Percentiles rank a stretch among this genome's conserved stretches.
These are phyloP conservation scores for Glycyrrhiza uralensis DNA, from an alignment of 306 rosid genomes.

Conservation along the genomic window DNA sequence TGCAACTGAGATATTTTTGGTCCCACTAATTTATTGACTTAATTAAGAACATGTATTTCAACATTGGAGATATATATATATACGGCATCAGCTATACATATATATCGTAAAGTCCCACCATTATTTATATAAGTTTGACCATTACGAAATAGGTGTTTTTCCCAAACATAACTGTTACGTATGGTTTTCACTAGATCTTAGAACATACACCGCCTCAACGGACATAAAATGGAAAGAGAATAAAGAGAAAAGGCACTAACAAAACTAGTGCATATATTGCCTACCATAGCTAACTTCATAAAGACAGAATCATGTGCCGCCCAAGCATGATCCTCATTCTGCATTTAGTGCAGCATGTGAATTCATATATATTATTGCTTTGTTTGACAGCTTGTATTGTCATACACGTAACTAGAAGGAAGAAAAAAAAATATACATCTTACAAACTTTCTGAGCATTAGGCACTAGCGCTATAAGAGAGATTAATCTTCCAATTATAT, in stretches of 20 bases:
- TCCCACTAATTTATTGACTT: background rate
- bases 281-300: constrained; percentile 7
- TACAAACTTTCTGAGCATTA: background rate
- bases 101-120: background rate
- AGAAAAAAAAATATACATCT: background rate
- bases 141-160: background rate
- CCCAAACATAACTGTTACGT: background rate
- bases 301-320: constrained; percentile 48
- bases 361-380: constrained; percentile 11
- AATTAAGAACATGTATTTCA: background rate
- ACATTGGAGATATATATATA: background rate
- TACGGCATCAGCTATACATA: background rate
- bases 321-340: constrained; percentile 17
- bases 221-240: background rate
- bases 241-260: background rate
- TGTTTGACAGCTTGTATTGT: constrained; percentile 4
- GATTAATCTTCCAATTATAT: background rate
- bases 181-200: background rate
- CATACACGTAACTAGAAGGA: constrained; percentile 3
- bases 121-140: constrained; percentile 1
- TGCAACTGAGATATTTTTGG: background rate
- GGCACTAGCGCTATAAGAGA: background rate
- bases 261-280: constrained; percentile 16
- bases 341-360: constrained; percentile 47
- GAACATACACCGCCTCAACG: background rate